Evolutionary conservation across 2,329 filamentous ascomycete species (phyloP).

Genomic region (Neoscytalidium dimidiatum): DNA sequence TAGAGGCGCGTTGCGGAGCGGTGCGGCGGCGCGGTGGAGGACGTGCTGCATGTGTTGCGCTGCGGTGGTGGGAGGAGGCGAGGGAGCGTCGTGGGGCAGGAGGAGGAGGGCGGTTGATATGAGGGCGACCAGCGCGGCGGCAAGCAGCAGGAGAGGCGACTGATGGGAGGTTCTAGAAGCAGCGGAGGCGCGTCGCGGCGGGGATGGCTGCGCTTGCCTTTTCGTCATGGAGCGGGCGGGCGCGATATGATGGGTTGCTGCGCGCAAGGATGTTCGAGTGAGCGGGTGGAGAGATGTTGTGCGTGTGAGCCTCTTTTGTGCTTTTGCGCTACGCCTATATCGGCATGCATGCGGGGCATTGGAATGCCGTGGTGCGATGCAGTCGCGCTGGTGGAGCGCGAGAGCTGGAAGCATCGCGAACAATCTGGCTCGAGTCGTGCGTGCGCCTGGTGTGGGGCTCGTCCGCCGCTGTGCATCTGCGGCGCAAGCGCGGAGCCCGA

Average conservation of each 20-base stretch:
- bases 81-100: background rate
- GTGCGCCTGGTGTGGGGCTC: background rate
- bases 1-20: background rate
- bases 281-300: background rate
- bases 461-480: too few species aligned
- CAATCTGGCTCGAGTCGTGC: background rate
- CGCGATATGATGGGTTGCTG: background rate
- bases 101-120: background rate
- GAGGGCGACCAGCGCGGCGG: background rate
- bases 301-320: background rate
- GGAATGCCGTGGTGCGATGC: background rate
- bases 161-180: constrained; percentile 13
- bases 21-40: background rate
- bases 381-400: too few species aligned
- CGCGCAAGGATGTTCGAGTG: background rate
- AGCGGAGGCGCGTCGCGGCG: background rate
- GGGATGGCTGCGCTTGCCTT: background rate
- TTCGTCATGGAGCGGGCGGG: background rate
- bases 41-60: constrained; percentile 4
- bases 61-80: background rate
- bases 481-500: too few species aligned
- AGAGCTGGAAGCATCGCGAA: constrained; percentile 9
- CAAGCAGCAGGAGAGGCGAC: background rate
- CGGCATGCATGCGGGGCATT: background rate
- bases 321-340: background rate